These are phyloP conservation scores for Lenwebbia sp. DNA, from an alignment of 345 rosid species.

Conservation along the genomic window DNA sequence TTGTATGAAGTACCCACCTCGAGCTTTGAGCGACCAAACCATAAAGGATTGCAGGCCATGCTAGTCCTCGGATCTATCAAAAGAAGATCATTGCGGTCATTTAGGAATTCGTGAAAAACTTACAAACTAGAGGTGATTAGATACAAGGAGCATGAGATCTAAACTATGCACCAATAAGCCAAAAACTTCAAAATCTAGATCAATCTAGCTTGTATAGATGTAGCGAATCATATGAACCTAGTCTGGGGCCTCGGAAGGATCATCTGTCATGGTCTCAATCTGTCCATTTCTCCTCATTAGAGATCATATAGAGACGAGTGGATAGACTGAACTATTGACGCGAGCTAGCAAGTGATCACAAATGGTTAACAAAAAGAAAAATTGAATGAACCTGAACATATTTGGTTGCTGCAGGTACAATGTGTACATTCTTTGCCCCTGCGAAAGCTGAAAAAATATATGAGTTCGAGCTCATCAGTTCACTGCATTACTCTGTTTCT, in stretches of 20 bases:
- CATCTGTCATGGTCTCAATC: neutral
- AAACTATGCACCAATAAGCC: neutral
- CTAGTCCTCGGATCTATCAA: conserved; percentile 73
- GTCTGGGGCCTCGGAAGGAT: neutral
- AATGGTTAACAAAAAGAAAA: neutral
- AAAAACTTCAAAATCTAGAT: neutral
- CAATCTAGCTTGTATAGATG: conserved; percentile 13
- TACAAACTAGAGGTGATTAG: neutral
- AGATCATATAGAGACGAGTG: neutral
- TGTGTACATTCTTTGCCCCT: conserved; percentile 57
- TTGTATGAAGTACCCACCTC: conserved; percentile 24
- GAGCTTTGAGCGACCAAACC: conserved; percentile 99
- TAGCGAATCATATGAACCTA: neutral
- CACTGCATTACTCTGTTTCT: neutral
- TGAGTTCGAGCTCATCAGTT: neutral
- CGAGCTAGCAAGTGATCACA: neutral
- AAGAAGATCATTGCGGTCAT: conserved; percentile 4
- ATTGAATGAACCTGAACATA: conserved; percentile 59
- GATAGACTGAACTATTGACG: neutral
- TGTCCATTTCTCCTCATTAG: neutral
- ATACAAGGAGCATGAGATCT: neutral
- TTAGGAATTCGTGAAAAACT: neutral
- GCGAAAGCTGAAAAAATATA: conserved; percentile 57
- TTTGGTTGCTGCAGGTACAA: conserved; percentile 73
- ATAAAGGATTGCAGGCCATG: conserved; percentile 88